These are phyloP conservation scores for Micractinium sp. DNA, from an alignment of 139 green algal genomes.

Conservation along the genomic window DNA sequence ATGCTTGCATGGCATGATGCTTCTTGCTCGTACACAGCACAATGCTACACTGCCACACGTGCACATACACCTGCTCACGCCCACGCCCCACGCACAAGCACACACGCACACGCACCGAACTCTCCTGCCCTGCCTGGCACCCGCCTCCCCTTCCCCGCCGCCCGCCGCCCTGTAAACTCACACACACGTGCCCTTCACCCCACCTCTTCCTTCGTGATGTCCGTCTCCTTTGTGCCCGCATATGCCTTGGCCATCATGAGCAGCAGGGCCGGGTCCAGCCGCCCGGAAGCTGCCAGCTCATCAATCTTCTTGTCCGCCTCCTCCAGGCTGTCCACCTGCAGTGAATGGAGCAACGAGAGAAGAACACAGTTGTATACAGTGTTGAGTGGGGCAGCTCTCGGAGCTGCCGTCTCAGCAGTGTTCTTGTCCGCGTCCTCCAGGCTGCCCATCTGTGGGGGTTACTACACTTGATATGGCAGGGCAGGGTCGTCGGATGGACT, in stretches of 20 bases:
- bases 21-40: too few species aligned
- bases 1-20: too few species aligned
- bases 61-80: too few species aligned
- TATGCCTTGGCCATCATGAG: slow-evolving; percentile 89
- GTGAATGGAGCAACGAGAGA: not conserved
- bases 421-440: slow-evolving; percentile 69
- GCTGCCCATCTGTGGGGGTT: slow-evolving; percentile 32
- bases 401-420: slow-evolving; percentile 74
- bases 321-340: slow-evolving; percentile 57
- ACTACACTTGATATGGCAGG: too few species aligned
- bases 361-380: too few species aligned
- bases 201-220: slow-evolving; percentile 73
- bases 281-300: slow-evolving; percentile 59
- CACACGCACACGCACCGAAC: too few species aligned
- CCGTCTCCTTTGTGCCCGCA: slow-evolving; percentile 71
- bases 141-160: not conserved
- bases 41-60: too few species aligned
- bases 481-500: too few species aligned
- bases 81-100: not conserved
- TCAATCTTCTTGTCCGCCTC: slow-evolving; percentile 77
- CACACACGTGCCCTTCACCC: too few species aligned
- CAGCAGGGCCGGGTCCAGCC: slow-evolving; percentile 80
- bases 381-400: not conserved
- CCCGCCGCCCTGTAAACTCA: too few species aligned
- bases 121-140: too few species aligned